Conservation (phyloP, 768 basidiomycete species). For the Termitomyces bulborhizus region DNA sequence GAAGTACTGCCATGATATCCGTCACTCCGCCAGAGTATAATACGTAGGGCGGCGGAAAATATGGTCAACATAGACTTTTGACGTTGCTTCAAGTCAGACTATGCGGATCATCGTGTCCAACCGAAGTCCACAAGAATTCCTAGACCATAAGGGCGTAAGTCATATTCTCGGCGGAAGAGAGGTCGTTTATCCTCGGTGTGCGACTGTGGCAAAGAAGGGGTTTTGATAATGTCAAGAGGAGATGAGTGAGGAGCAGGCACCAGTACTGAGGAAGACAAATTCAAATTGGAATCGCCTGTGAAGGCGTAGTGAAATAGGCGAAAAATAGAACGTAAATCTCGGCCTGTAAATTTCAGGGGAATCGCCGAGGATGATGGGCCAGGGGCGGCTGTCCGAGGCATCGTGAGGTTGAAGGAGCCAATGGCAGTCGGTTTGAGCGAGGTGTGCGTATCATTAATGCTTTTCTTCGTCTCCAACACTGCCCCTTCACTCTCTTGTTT, state of each 20-base stretch:
- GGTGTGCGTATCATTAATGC: slow-evolving; percentile 3
- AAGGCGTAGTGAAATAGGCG: slow-evolving; percentile 11
- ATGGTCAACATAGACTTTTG: background rate
- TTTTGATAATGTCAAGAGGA: slow-evolving; percentile 7
- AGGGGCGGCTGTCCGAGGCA: slow-evolving; percentile 15
- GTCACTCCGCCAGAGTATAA: background rate
- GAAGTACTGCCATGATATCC: slow-evolving; percentile 3
- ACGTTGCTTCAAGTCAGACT: background rate
- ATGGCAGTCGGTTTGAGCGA: background rate
- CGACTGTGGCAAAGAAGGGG: slow-evolving; percentile 5
- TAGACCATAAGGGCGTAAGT: slow-evolving; percentile 67
- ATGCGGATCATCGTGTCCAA: slow-evolving; percentile 38
- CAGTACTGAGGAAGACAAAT: background rate
- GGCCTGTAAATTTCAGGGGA: slow-evolving; percentile 1
- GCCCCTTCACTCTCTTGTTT: slow-evolving; percentile 21
- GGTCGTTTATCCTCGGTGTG: slow-evolving; percentile 16
- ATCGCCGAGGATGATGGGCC: slow-evolving; percentile 1
- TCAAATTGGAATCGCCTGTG: background rate
- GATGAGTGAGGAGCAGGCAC: slow-evolving; percentile 5
- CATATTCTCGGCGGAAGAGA: slow-evolving; percentile 49
- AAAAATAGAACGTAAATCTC: slow-evolving; percentile 14
- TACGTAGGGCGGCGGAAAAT: background rate
- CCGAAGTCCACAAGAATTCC: slow-evolving; percentile 70
- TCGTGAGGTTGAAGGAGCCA: slow-evolving; percentile 7
- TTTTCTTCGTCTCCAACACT: slow-evolving; percentile 9